Conservation (phyloP, 805 yeast species). For the Debaryomyces prosopidis region DNA sequence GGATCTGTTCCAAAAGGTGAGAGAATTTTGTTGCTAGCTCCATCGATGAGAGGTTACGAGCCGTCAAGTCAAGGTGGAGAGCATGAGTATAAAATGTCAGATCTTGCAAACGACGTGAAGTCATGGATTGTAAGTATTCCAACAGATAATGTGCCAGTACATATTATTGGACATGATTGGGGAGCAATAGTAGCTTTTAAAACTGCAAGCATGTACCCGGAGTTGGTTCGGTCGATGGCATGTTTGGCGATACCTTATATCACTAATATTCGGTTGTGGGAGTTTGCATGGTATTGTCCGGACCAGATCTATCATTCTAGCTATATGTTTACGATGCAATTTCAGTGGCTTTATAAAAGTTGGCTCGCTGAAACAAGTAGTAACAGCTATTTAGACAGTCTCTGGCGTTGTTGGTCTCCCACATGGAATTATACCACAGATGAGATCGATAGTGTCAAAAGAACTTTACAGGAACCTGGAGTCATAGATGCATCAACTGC, state of each 20-base stretch:
- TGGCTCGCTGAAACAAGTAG: conserved; percentile 16
- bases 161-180: conserved; percentile 46
- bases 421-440: conserved; percentile 28
- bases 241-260: conserved; percentile 43
- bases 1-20: conserved; percentile 14
- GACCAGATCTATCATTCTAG: conserved; percentile 33
- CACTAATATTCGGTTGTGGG: conserved; percentile 26
- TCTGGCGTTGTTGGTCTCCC: conserved; percentile 44
- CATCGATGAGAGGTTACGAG: conserved; percentile 41
- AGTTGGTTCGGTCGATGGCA: conserved; percentile 29
- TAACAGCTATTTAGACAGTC: conserved; percentile 25
- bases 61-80: conserved; percentile 25
- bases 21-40: conserved; percentile 28
- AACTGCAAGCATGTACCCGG: conserved; percentile 35
- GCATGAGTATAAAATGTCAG: conserved; percentile 24
- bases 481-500: conserved; percentile 38
- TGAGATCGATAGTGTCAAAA: conserved; percentile 28
- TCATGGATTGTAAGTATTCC: conserved; percentile 29
- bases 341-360: conserved; percentile 20
- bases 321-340: conserved; percentile 41
- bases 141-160: conserved; percentile 26
- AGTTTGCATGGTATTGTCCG: conserved; percentile 30
- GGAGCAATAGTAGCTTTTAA: conserved; percentile 40
- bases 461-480: conserved; percentile 23
- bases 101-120: conserved; percentile 34